phyloP scores from a whole-genome alignment of 441 rosid species.

The Pelargonium myrrhifolium region DNA sequence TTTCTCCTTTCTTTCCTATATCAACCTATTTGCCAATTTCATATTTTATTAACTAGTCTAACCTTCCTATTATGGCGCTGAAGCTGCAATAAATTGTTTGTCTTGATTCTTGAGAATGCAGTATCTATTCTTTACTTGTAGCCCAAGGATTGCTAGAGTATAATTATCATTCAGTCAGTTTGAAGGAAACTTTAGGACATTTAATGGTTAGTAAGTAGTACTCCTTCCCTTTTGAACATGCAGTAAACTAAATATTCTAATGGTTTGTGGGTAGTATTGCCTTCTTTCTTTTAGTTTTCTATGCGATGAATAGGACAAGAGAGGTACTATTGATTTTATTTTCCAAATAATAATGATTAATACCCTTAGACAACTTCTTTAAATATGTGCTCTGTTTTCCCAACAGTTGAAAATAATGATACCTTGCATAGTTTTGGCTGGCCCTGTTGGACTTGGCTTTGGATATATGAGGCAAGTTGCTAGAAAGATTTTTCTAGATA shows the following conservation, averaged over 20 bases:
- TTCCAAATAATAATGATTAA: neutral
- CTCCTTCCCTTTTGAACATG: no score
- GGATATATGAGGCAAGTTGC: conserved; percentile 6
- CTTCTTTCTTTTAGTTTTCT: conserved; percentile 2
- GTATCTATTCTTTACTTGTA: neutral
- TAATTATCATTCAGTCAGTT: neutral
- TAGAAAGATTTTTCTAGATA: neutral
- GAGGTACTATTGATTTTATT: neutral
- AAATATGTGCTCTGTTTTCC: neutral
- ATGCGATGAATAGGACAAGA: neutral
- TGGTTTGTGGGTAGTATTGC: neutral
- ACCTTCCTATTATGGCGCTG: neutral
- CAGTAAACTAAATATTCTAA: neutral
- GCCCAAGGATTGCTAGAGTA: neutral
- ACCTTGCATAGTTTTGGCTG: conserved; percentile 8
- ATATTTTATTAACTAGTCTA: neutral
- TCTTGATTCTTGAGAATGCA: neutral
- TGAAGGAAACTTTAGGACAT: neutral
- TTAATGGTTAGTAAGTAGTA: neutral
- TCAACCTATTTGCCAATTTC: neutral
- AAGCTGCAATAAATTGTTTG: neutral
- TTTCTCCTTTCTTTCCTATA: no score
- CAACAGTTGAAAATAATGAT: conserved; percentile 6
- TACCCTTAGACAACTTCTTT: neutral
- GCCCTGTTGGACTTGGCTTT: conserved; percentile 8